Percentiles rank a stretch among this genome's conserved stretches.
Conservation (phyloP, 345 rosid species). For the Corymbia maculata region DNA sequence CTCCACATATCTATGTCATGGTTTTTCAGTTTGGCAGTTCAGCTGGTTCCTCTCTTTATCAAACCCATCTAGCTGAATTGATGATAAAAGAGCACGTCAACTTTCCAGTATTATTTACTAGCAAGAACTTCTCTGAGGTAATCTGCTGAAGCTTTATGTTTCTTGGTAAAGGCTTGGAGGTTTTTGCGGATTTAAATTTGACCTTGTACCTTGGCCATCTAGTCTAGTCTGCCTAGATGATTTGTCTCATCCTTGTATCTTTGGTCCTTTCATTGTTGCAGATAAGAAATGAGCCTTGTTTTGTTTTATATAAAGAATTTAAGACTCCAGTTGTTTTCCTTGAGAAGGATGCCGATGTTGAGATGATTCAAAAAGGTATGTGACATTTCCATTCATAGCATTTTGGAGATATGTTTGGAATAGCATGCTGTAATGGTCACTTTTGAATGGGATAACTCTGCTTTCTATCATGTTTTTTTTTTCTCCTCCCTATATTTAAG, state of each 20-base stretch:
- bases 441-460: background rate
- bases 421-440: background rate
- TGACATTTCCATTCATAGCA: background rate
- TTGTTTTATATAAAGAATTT: conserved; percentile 49
- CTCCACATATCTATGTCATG: conserved; percentile 47
- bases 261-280: conserved; percentile 2
- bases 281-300: conserved; percentile 43
- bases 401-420: background rate
- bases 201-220: background rate
- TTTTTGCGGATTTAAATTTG: background rate
- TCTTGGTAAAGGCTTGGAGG: background rate
- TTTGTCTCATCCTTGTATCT: background rate
- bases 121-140: conserved; percentile 51
- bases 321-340: conserved; percentile 34
- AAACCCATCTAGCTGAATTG: conserved; percentile 31
- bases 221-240: background rate
- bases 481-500: background rate
- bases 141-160: background rate
- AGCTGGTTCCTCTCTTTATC: conserved; percentile 29
- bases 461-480: background rate
- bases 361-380: conserved; percentile 55
- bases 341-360: conserved; percentile 44
- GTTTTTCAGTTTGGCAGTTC: conserved; percentile 44
- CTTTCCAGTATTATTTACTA: conserved; percentile 61
- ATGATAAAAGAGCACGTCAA: conserved; percentile 58